phyloP scores from a whole-genome alignment of 2,329 filamentous ascomycete species.

The Davidsoniella virescens region DNA sequence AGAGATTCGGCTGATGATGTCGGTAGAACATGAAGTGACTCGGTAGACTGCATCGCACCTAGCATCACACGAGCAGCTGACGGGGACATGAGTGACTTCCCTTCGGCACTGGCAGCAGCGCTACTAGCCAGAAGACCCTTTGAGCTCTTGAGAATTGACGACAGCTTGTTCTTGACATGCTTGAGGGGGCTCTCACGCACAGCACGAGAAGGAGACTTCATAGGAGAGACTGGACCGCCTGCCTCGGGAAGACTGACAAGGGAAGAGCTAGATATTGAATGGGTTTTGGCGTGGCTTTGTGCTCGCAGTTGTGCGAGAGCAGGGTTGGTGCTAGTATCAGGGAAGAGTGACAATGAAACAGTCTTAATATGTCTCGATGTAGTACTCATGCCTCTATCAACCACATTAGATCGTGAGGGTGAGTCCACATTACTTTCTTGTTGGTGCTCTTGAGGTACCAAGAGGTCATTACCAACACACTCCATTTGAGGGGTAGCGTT shows the following conservation, averaged over 20 bases:
- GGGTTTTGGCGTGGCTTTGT: conserved; percentile 7
- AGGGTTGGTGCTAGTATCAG: conserved; percentile 16
- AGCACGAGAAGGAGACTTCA: conserved; percentile 39
- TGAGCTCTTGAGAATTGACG: conserved; percentile 77
- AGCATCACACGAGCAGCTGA: conserved; percentile 30
- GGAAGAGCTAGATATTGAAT: conserved; percentile 42
- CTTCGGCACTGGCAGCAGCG: conserved; percentile 45
- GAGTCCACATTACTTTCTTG: conserved; percentile 20
- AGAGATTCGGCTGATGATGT: conserved; percentile 19
- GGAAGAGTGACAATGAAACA: conserved; percentile 42
- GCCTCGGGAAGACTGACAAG: conserved; percentile 31
- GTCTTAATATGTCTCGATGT: conserved; percentile 42
- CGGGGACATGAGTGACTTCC: conserved; percentile 42
- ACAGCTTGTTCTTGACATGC: conserved; percentile 82
- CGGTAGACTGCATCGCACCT: conserved; percentile 30
- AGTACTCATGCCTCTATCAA: conserved; percentile 14
- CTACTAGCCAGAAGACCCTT: conserved; percentile 74
- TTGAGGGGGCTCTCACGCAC: conserved; percentile 66
- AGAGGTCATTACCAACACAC: conserved; percentile 19
- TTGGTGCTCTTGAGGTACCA: conserved; percentile 26
- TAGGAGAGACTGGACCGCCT: conserved; percentile 29
- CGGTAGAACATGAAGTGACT: conserved; percentile 25
- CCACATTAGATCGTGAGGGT: conserved; percentile 15
- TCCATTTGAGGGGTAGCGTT: conserved; percentile 6
- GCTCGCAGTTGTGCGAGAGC: conserved; percentile 17